Evolutionary conservation across 2,329 filamentous ascomycete species (phyloP).

Genomic region (Aspergillus fischeri): DNA sequence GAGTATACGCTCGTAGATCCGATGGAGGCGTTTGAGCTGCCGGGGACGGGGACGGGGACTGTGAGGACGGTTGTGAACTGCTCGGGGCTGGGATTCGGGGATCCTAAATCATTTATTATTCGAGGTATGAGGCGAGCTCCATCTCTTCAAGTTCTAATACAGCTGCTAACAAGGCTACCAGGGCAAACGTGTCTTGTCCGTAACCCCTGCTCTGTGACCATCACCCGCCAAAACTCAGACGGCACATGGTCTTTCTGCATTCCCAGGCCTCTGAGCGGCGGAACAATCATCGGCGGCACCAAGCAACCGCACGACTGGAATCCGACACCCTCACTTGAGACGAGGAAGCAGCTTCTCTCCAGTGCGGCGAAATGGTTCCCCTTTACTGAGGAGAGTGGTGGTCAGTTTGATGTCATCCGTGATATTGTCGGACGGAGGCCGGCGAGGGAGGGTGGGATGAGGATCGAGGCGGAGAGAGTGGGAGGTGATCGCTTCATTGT

Average conservation of each 20-base stretch:
- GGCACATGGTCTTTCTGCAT: conserved; percentile 62
- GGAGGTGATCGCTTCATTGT: conserved; percentile 32
- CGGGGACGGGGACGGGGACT: conserved; percentile 15
- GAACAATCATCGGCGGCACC: conserved; percentile 63
- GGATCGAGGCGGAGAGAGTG: conserved; percentile 50
- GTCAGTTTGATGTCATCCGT: conserved; percentile 41
- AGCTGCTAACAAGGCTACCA: conserved; percentile 6
- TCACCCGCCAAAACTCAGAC: conserved; percentile 61
- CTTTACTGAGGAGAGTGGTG: conserved; percentile 31
- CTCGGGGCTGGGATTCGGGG: conserved; percentile 41
- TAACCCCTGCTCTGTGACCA: conserved; percentile 41
- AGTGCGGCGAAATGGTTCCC: conserved; percentile 41
- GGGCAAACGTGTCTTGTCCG: conserved; percentile 47
- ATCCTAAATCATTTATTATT: conserved; percentile 42
- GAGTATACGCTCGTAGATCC: conserved; percentile 25
- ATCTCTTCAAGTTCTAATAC: no score
- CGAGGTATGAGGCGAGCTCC: conserved; percentile 25
- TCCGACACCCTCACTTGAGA: conserved; percentile 44
- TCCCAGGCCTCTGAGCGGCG: conserved; percentile 58
- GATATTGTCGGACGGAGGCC: conserved; percentile 46
- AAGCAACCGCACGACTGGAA: conserved; percentile 59
- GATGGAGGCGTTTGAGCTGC: conserved; percentile 38
- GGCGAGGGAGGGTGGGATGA: conserved; percentile 45
- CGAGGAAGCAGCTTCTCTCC: conserved; percentile 46
- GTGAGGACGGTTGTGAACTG: conserved; percentile 43